Conservation (phyloP, 2,329 filamentous ascomycete species). For the Mycocentrospora acerina region DNA sequence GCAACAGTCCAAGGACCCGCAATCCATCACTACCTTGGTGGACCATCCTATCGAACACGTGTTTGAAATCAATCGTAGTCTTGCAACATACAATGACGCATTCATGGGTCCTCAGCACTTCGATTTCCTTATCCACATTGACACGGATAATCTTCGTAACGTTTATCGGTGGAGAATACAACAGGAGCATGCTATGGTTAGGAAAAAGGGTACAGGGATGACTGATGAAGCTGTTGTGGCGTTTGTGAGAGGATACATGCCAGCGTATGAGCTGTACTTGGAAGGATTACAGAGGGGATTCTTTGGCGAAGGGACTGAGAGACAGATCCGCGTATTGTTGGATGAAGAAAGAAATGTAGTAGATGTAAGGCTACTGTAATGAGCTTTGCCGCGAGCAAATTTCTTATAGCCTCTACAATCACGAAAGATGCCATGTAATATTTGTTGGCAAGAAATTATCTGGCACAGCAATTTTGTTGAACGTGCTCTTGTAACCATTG, state of each 20-base stretch:
- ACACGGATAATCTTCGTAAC: slow-evolving; percentile 70
- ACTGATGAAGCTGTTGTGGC: slow-evolving; percentile 73
- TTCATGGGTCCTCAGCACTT: slow-evolving; percentile 48
- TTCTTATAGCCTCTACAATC: too few species aligned
- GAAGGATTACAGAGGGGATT: slow-evolving; percentile 53
- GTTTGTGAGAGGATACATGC: slow-evolving; percentile 68
- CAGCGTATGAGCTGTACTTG: slow-evolving; percentile 59
- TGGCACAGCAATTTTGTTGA: too few species aligned
- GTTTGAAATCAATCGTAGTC: slow-evolving; percentile 58
- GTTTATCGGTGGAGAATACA: slow-evolving; percentile 85
- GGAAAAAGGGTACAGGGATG: slow-evolving; percentile 73
- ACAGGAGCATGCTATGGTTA: slow-evolving; percentile 73
- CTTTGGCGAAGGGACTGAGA: slow-evolving; percentile 46
- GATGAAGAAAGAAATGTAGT: slow-evolving; percentile 49
- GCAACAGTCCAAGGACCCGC: slow-evolving; percentile 53
- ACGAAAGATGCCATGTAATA: too few species aligned
- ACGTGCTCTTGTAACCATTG: too few species aligned
- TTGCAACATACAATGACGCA: slow-evolving; percentile 55
- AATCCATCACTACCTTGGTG: slow-evolving; percentile 50
- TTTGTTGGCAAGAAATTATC: too few species aligned
- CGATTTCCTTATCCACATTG: slow-evolving; percentile 66
- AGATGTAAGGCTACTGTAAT: slow-evolving; percentile 36
- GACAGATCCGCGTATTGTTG: slow-evolving; percentile 54
- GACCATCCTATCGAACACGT: slow-evolving; percentile 59
- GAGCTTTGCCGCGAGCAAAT: too few species aligned